Conservation (phyloP, 306 rosid species). For the Fagus sylvatica region DNA sequence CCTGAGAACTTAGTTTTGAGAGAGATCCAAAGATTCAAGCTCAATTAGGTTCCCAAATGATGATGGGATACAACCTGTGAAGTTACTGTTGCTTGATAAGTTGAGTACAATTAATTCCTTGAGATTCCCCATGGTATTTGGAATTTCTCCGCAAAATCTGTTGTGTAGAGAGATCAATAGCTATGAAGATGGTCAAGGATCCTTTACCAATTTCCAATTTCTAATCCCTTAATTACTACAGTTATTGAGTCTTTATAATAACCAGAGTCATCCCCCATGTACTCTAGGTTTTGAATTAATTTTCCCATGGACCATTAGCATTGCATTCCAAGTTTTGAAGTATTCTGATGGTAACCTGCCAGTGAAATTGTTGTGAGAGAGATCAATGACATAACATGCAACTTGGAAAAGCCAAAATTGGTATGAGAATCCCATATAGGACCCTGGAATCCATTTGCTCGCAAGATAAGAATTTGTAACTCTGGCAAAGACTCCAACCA, state of each 20-base stretch:
- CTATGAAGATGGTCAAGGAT: background rate
- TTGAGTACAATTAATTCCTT: background rate
- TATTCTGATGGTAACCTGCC: no score
- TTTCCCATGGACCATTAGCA: no score
- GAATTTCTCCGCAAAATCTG: background rate
- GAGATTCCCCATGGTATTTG: background rate
- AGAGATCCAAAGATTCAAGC: fast-evolving
- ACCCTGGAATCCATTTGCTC: no score
- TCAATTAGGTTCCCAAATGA: background rate
- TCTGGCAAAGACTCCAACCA: no score
- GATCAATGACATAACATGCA: no score
- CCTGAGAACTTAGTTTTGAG: no score
- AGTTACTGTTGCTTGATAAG: background rate
- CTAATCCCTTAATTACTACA: background rate
- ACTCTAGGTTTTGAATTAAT: background rate
- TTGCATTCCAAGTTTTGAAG: no score
- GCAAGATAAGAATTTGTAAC: no score
- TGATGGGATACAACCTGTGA: background rate
- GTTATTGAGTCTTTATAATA: slow-evolving; percentile 1
- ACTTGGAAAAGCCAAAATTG: no score
- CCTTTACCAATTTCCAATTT: background rate
- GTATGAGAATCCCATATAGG: no score
- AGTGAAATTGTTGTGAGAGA: no score
- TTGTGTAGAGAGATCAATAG: slow-evolving; percentile 9
- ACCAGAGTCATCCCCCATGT: background rate